Conservation (phyloP, 176 grass and related monocot species). For the Ampelocalamus luodianensis region DNA sequence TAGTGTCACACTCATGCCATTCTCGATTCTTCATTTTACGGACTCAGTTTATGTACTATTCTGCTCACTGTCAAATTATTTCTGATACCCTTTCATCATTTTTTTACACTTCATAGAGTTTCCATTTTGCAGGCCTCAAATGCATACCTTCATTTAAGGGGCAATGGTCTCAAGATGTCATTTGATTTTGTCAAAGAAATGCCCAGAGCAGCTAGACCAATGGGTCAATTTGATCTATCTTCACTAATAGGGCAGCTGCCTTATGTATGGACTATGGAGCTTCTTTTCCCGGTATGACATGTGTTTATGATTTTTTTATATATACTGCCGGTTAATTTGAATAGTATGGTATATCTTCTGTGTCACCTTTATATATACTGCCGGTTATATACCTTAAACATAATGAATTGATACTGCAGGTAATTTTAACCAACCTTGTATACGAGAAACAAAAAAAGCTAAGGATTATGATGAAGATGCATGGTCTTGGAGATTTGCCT, state of each 20-base stretch:
- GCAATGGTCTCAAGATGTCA: constrained; percentile 46
- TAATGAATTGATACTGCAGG: constrained; percentile 45
- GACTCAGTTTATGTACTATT: neutral
- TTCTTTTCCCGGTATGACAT: constrained; percentile 65
- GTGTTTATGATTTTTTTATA: neutral
- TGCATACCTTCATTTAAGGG: constrained; percentile 51
- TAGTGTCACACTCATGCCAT: neutral
- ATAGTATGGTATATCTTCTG: neutral
- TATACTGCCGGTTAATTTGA: neutral
- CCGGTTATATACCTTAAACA: constrained; percentile 31
- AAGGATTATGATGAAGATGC: constrained; percentile 93
- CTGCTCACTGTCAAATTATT: neutral
- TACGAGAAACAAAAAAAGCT: constrained; percentile 86
- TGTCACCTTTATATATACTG: too few relatives aligned
- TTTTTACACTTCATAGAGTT: constrained; percentile 30
- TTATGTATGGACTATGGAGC: constrained; percentile 56
- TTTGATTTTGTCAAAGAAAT: constrained; percentile 65
- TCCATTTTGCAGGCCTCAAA: constrained; percentile 49
- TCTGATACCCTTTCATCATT: neutral
- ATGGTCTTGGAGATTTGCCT: constrained; percentile 75
- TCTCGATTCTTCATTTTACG: constrained; percentile 9
- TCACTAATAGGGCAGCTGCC: constrained; percentile 45
- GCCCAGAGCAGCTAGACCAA: constrained; percentile 38
- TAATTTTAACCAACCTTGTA: constrained; percentile 69
- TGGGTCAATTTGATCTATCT: constrained; percentile 14